Evolutionary conservation across 2,329 filamentous ascomycete species (phyloP), one percentile per base, ranked within the genome.

Genomic region (Neofusicoccum sp.): DNA sequence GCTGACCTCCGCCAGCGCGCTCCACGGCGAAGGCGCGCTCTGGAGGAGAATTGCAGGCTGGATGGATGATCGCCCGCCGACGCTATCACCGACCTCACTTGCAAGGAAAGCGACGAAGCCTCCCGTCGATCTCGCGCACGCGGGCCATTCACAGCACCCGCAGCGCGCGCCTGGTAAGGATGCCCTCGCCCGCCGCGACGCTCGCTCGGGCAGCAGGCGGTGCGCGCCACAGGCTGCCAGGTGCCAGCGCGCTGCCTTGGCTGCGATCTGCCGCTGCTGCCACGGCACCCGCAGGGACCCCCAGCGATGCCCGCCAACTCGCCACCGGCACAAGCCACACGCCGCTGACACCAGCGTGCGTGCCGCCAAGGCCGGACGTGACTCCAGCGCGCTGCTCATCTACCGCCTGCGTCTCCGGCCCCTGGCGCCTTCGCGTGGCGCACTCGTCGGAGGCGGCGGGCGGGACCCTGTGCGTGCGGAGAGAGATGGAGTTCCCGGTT

Each of bases 291-390:
- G 22, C 39, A 45, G 31, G 41, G 29, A n/a, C 31, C 41, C 16
- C 54, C n/a, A n/a, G 31, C 48, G 33, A 16, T 22, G 28, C 50
- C 50, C 29, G 37, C 37, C 31, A 22, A 34, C 31, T 58, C 36
- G 54, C 54, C 54, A 58, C 41, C 41, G 28, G 41, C 54, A 58
- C 54, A 58, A 58, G 54, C 54, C 54, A 58, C 54, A 28, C 54
- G 54, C 54, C 54, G 54, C 54, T 58, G 54, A 47, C 54, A 22
- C 14, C 14, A 33, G 36, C 36, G 34, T 36, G n/a, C 49, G 49
- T 22, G 22, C 22, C 22, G 22, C 22, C 22, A 22, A 22, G 22
- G 22, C 1, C 22, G 22, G 22, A 22, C 22, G 22, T 22, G 22
- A 22, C 22, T 22, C 22, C 22, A 22, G 22, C 41, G 4, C n/a